Evolutionary conservation across 768 basidiomycete species (phyloP), one percentile per base, ranked within the genome.

Genomic region (Mrakia blollopis): DNA sequence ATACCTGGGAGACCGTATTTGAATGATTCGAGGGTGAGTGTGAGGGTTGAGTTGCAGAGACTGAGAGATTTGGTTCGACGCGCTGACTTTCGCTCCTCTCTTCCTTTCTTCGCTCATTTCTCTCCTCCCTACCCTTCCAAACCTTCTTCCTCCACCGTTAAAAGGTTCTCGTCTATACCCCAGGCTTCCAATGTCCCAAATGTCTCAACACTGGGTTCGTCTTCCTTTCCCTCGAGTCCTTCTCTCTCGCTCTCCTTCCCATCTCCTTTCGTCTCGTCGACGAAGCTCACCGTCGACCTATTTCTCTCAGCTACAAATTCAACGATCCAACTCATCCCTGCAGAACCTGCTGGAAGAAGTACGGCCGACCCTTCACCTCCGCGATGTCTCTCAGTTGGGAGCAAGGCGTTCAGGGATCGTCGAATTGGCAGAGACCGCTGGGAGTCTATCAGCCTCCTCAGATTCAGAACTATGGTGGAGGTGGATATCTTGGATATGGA

Each of bases 301-400:
- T 50, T 14, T 21, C 2, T 50, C 47, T 2, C 47, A 50, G 44
- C 23, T 50, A 71, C 70, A 75, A 75, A 30, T 63, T 67, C 25
- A 69, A 75, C 68, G 74, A 75, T n/a, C 74, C 74, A 14, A 75
- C 74, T 9, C 74, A 75, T 16, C 74, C 74, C 4, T 75, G 74
- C 28, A 52, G 69, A 13, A n/a, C 21, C 13, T 69, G 69, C 60
- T 75, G 74, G 74, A 75, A 75, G 37, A 35, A 39, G 60, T 75
- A 75, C 69, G 74, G 74, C 8, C 50, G 74, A 25, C 50, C 57
- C n/a, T 75, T 28, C 67, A 47, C 35, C 1, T 35, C 52, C 10
- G 67, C 67, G 13, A 65, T 75, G 39, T 35, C 74, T 4, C 65
- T 57, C 6, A 21, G 47, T 7, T 69, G 67, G 54, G 39, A 74